Base-by-base conservation (phyloP, 345 rosid species). In the Rhizophora mangle region DNA sequence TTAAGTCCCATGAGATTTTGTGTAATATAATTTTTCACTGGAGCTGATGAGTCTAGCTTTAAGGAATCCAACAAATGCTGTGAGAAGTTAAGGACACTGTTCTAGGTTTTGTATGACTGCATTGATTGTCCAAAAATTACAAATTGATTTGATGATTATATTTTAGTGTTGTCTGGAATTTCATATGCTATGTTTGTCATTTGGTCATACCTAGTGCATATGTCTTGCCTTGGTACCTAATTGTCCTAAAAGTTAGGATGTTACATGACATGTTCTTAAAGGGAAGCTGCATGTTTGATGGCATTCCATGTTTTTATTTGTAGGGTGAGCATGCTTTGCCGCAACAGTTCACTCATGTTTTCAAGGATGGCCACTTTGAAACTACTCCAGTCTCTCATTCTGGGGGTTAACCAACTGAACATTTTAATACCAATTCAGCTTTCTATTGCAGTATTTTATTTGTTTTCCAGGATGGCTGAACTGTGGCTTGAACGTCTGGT, bases 301-400 rank as follows among this genome's bases (percentile, higher is more conserved):
- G 58, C 11, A 2, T 21, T 13, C 26, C 4, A 21, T 13, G 21
- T 19, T 53, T 77, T 69, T 10, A 69, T 59, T 71, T 79, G 82
- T 68, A 91, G 98, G 89, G 24, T 78, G 98, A 94, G 82, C 96
- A 91, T 82, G 79, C 92, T 64, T 69, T 94, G 81, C 98, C 98
- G 34, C 96, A 89, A 75, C 99, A 94, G 70, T 91, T 72, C 74
- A 75, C 82, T 72, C 93, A 94, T 76, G 54, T 46, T 73, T 88
- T 81, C 49, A 83, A 83, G 64, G 86, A 88, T 68, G 93, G 96
- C 34, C 88, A 76, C 70, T 86, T 94, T 13, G 89, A 84, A 79
- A 94, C 97, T 21, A 85, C 85, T 63, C 96, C 99, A 8, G 89
- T 94, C 69, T 88, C 97, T 8, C 99, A 94, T 82, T 94, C 99